A percentile compares a stretch with the other conserved stretches of the same genome.
Conservation (phyloP, 2,329 filamentous ascomycete species). For the Sclerotinia spermophila region DNA sequence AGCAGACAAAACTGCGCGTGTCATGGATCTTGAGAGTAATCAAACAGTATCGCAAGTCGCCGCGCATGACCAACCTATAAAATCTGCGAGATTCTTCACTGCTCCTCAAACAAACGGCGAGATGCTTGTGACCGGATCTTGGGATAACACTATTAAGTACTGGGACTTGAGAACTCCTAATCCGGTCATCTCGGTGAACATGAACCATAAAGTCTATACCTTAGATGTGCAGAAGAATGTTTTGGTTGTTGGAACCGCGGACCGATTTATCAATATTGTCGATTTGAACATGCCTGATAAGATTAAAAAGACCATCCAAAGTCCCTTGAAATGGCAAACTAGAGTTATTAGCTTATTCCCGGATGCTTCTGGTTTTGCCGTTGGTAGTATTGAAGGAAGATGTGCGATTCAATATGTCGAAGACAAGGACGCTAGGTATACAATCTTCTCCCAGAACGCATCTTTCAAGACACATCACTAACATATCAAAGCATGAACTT, state of each 20-base stretch:
- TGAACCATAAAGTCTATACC: constrained; percentile 79
- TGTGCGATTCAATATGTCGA: constrained; percentile 99
- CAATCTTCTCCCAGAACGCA: not conserved
- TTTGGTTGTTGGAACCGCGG: constrained; percentile 87
- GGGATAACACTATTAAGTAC: constrained; percentile 89
- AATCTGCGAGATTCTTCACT: constrained; percentile 74
- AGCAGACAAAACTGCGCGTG: constrained; percentile 84
- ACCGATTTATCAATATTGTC: constrained; percentile 93
- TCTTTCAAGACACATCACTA: not conserved
- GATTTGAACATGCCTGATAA: constrained; percentile 83
- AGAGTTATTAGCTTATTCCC: constrained; percentile 91
- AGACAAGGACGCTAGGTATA: constrained; percentile 77
- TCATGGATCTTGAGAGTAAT: constrained; percentile 73
- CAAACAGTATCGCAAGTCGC: constrained; percentile 67
- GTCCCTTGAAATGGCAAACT: constrained; percentile 97
- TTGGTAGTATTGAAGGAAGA: constrained; percentile 93
- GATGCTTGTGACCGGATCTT: constrained; percentile 88
- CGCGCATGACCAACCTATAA: constrained; percentile 79
- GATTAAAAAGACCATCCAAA: constrained; percentile 95
- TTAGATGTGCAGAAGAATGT: constrained; percentile 89
- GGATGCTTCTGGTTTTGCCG: constrained; percentile 86
- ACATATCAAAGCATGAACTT: constrained; percentile 69
- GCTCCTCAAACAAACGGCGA: constrained; percentile 57
- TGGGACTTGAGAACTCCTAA: constrained; percentile 71
- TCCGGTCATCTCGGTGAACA: constrained; percentile 62